Evolutionary conservation across 176 grass and related monocot species (phyloP).

Genomic region (Phoenix dactylifera): DNA sequence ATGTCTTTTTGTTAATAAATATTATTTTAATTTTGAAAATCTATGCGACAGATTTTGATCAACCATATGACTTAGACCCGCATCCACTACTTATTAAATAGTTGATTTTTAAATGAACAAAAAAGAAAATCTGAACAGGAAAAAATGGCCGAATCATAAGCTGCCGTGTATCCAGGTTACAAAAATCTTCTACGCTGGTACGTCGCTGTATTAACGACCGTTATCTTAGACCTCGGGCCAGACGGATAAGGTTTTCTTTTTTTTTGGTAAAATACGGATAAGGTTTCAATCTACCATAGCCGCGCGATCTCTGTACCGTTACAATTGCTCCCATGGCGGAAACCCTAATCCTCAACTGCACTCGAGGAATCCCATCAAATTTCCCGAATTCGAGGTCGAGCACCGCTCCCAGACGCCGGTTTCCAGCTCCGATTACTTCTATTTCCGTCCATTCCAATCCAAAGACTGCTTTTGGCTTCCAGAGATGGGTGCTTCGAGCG

Average conservation of each 20-base stretch:
- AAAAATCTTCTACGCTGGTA: no score
- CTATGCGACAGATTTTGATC: no score
- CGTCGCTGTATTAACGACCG: no score
- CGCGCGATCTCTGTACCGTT: background rate
- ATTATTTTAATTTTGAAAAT: no score
- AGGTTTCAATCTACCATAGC: slow-evolving; percentile 17
- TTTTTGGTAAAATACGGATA: slow-evolving; percentile 4
- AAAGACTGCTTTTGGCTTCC: background rate
- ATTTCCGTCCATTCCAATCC: background rate
- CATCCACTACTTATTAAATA: no score
- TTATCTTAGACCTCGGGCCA: no score
- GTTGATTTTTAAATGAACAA: no score
- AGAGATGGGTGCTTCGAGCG: slow-evolving; percentile 21
- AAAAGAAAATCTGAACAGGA: no score
- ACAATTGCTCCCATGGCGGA: slow-evolving; percentile 41
- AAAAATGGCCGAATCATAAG: no score
- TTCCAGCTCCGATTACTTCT: background rate
- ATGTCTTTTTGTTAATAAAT: no score
- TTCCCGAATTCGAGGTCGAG: background rate
- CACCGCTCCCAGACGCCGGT: background rate
- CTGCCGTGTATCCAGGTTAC: no score
- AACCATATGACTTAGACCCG: no score
- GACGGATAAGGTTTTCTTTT: slow-evolving; percentile 27
- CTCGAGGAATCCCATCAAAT: slow-evolving; percentile 20
- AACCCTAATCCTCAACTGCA: slow-evolving; percentile 28